Percentiles rank a stretch among this genome's conserved stretches.
Evolutionary conservation across 768 basidiomycete species (phyloP).

Genomic region (Boletus insuetus): DNA sequence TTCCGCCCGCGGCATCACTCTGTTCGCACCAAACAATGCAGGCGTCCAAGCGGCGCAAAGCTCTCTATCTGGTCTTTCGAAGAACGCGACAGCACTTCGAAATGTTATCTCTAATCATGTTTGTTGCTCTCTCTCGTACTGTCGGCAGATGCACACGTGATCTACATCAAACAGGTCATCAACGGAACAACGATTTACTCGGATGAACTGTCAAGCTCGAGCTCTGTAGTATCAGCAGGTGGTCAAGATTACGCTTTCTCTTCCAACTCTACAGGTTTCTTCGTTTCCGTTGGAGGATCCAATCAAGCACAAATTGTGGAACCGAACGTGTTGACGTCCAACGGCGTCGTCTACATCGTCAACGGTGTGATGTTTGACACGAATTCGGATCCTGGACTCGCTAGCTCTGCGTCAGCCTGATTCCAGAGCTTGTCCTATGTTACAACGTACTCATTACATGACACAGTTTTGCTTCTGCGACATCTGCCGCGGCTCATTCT

Average conservation of each 20-base stretch:
- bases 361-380: slow-evolving; percentile 51
- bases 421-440: neutral
- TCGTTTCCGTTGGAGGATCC: slow-evolving; percentile 45
- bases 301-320: slow-evolving; percentile 52
- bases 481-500: slow-evolving; percentile 41
- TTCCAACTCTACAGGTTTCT: slow-evolving; percentile 56
- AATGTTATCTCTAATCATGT: slow-evolving; percentile 62
- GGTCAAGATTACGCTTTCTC: slow-evolving; percentile 53
- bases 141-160: neutral
- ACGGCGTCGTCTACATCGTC: slow-evolving; percentile 70
- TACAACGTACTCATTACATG: neutral
- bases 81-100: slow-evolving; percentile 46
- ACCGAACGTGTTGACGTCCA: slow-evolving; percentile 57
- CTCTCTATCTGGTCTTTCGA: slow-evolving; percentile 30
- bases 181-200: slow-evolving; percentile 71
- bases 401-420: slow-evolving; percentile 50
- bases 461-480: slow-evolving; percentile 42
- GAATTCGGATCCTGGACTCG: slow-evolving; percentile 39
- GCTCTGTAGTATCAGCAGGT: slow-evolving; percentile 47
- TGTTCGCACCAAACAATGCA: slow-evolving; percentile 61
- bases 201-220: slow-evolving; percentile 36
- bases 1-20: slow-evolving; percentile 51
- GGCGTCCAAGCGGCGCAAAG: slow-evolving; percentile 43
- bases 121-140: slow-evolving; percentile 12
- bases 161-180: slow-evolving; percentile 42